Evolutionary conservation across 768 basidiomycete species (phyloP), one percentile per base, ranked within the genome.

Genomic region (Pholiota molesta): DNA sequence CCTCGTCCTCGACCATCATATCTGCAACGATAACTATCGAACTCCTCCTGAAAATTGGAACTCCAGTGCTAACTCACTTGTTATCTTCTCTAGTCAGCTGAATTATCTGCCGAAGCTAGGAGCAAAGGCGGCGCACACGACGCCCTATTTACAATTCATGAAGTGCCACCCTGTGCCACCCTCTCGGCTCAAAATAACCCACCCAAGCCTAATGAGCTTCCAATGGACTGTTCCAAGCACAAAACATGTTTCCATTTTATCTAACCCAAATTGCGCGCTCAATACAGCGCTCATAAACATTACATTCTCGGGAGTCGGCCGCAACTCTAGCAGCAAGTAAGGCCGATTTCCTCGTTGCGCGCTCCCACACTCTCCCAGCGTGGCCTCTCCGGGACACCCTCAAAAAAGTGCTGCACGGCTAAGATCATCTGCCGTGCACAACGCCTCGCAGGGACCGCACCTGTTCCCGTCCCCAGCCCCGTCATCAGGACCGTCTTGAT

Each of bases 351-450:
- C 29, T 57, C 62, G 29, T 62, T 58, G 21, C 56, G 56, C 35
- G 40, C 23, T 11, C 49, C 28, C 37, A 62, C 51, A 17, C 28
- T 39, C 14, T 59, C 57, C 62, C 62, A 58, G 29, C 52, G 56
- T 3, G 56, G 31, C 10, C 39, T n/a, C 28, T 19, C 52, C 7
- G 56, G 56, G 7, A 59, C 37, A 8, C 56, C 57, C 21, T 60
- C 35, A n/a, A 45, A 21, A 19, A 62, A 65, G 39, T 65, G 62
- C 39, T 55, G 54, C 26, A 60, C 62, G 16, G 62, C 61, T 57
- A 65, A 42, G 9, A 62, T 53, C 61, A 65, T 65, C 53, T 65
- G 65, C 47, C 40, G 58, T 13, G 65, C 65, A 49, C 58, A 65
- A n/a, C 44, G 37, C 42, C 21, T 16, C 3, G 44, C 39, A 26